Evolutionary conservation across 371 early-diverging fungal genomes (phyloP), one percentile per base, ranked within the genome.

Genomic region (Chytridiales sp.): DNA sequence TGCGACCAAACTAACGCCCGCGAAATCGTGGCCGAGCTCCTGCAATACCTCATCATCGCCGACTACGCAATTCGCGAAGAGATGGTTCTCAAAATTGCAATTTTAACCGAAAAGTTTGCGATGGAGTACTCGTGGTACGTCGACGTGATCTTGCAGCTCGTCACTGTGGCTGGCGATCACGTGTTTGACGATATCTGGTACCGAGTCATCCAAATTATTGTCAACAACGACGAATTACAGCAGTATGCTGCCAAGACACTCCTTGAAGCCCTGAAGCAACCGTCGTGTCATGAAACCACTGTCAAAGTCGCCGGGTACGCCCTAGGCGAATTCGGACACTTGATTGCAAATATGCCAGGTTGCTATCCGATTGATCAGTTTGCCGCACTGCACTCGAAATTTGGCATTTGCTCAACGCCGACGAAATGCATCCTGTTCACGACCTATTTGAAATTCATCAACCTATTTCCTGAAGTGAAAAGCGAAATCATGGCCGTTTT

Each of bases 71-170:
- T 97, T 68, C 82, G 92, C 32, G 96, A 95, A 72, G 97, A 96
- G 67, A 89, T 98, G 91, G 97, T 94, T 17, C 80, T 97, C 43
- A 97, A 97, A 69, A 95, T 97, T 64, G 98, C 98, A 39, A 95
- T 98, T 67, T 76, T 98, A 64, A 89, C 97, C 1, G 98, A 98
- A 67, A 95, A 94, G 72, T 97, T 88, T 68, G 95, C 97, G 0
- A 91, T 95, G 1, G 95, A 95, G 62, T 92, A 91, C 66, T 86
- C 91, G 19, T 98, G 98, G 98, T 98, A 97, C 69, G 93, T 98
- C 2, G 97, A 98, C 67, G 92, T 94, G 30, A 94, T 97, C 58
- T 77, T 97, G 47, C 91, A 94, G 65, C 81, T 98, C 40, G 91
- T 97, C 57, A 87, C 90, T n/a, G 82, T 91, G 24, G 96, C 95